Evolutionary conservation across 345 rosid species (phyloP).

Genomic region (Dipteronia dyeriana): DNA sequence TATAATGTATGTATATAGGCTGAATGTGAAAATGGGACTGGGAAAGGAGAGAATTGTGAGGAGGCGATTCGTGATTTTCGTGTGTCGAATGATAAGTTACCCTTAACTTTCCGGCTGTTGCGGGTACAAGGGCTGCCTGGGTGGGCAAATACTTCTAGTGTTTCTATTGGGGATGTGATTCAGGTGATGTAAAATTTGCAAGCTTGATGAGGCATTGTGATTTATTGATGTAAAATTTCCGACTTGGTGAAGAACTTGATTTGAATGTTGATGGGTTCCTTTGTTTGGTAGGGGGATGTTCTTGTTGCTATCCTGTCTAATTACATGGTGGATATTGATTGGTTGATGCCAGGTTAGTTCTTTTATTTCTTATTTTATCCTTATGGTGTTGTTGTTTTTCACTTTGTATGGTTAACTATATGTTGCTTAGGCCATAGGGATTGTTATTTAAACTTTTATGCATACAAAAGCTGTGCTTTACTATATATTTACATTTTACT

Average conservation of each 20-base stretch:
- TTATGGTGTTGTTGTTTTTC: background rate
- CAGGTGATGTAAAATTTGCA: conserved; percentile 45
- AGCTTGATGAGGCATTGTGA: no score
- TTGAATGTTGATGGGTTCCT: conserved; percentile 17
- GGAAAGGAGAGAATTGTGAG: conserved; percentile 19
- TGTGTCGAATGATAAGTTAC: conserved; percentile 43
- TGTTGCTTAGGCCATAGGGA: background rate
- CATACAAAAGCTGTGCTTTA: background rate
- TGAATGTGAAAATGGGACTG: conserved; percentile 18
- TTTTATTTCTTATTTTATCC: background rate
- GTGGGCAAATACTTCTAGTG: conserved; percentile 88
- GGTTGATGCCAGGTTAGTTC: conserved; percentile 68
- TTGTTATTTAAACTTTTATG: background rate
- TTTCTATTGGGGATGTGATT: conserved; percentile 83
- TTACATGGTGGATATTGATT: conserved; percentile 93
- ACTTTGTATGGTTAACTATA: background rate
- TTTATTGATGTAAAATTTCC: background rate
- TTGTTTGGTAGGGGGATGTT: conserved; percentile 66
- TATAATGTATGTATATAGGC: conserved; percentile 36
- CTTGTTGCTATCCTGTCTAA: conserved; percentile 73
- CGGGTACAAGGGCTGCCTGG: conserved; percentile 69
- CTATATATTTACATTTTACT: background rate
- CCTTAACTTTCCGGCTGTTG: conserved; percentile 66
- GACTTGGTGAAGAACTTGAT: background rate
- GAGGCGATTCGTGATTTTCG: conserved; percentile 57